phyloP scores from a whole-genome alignment of 768 basidiomycete genomes.

The Lactarius hengduanensis region DNA sequence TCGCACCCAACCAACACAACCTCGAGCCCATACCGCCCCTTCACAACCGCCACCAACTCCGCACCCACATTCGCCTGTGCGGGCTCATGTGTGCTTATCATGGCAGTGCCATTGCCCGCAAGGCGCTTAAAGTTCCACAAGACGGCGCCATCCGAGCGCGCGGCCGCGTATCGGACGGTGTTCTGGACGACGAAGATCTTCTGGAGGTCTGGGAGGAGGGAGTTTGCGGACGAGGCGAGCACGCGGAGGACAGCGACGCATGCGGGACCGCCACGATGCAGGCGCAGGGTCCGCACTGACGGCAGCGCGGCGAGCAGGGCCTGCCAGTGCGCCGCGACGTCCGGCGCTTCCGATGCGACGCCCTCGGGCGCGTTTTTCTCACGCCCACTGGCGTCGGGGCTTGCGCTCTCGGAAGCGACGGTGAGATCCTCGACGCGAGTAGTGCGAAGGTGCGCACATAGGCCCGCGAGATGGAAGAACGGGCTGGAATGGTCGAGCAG shows the following conservation, averaged over 20 bases:
- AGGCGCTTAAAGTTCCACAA: constrained; percentile 20
- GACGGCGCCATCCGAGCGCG: not conserved
- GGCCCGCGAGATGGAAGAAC: constrained; percentile 17
- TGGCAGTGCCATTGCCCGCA: not conserved
- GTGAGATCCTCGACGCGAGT: constrained; percentile 1
- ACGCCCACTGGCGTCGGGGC: not conserved
- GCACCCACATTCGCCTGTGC: not conserved
- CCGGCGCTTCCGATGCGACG: not conserved
- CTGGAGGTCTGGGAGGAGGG: constrained; percentile 18
- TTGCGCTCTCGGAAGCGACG: constrained; percentile 6
- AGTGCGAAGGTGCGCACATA: constrained; percentile 10
- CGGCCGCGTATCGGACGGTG: not conserved
- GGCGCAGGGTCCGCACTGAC: constrained; percentile 5
- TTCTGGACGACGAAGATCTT: constrained; percentile 9
- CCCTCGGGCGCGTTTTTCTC: not conserved
- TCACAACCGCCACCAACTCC: constrained; percentile 15
- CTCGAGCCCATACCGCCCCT: constrained; percentile 13
- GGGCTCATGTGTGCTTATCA: not conserved
- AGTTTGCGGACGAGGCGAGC: not conserved
- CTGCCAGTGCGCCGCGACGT: constrained; percentile 3
- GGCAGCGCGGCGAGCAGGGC: not conserved
- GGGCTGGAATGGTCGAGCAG: constrained; percentile 22
- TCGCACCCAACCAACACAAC: constrained; percentile 14
- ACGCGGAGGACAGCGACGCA: not conserved
- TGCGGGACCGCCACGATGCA: not conserved